Conservation (phyloP, 2,329 filamentous ascomycete genomes). For the Mycosphaerella sp. region DNA sequence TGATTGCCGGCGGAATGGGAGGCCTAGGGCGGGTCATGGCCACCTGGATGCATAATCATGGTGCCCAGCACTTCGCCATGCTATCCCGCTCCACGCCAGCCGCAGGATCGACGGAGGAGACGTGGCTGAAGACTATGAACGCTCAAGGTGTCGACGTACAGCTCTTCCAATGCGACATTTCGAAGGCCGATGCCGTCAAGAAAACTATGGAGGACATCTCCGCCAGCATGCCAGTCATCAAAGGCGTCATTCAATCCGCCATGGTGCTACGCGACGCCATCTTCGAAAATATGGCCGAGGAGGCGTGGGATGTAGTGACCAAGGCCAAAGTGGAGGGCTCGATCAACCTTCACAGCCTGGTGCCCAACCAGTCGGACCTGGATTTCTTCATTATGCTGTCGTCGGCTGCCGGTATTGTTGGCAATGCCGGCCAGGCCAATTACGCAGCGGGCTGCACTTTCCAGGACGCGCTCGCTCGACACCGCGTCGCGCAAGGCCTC, state of each 20-base stretch:
- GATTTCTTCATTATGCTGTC: slow-evolving; percentile 33
- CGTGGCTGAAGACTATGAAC: too few species aligned
- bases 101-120: neutral
- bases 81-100: neutral
- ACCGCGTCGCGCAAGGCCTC: slow-evolving; percentile 25
- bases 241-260: slow-evolving; percentile 38
- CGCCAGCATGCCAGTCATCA: slow-evolving; percentile 31
- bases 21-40: neutral
- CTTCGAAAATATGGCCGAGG: slow-evolving; percentile 25
- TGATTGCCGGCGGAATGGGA: neutral
- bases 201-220: slow-evolving; percentile 17
- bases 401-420: slow-evolving; percentile 23
- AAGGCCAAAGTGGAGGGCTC: slow-evolving; percentile 15
- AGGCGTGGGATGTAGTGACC: slow-evolving; percentile 8
- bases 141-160: neutral
- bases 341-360: slow-evolving; percentile 22
- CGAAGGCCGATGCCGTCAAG: slow-evolving; percentile 11
- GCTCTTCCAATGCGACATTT: slow-evolving; percentile 11
- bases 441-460: slow-evolving; percentile 38
- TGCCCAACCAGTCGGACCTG: slow-evolving; percentile 13
- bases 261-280: slow-evolving; percentile 30
- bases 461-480: slow-evolving; percentile 25
- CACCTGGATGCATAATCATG: neutral
- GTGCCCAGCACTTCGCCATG: neutral
- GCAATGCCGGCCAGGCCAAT: slow-evolving; percentile 37